Percentiles rank a stretch among this genome's conserved stretches.
Conservation (phyloP, 1,284 basidiomycete species). For the Puccinia horiana region DNA sequence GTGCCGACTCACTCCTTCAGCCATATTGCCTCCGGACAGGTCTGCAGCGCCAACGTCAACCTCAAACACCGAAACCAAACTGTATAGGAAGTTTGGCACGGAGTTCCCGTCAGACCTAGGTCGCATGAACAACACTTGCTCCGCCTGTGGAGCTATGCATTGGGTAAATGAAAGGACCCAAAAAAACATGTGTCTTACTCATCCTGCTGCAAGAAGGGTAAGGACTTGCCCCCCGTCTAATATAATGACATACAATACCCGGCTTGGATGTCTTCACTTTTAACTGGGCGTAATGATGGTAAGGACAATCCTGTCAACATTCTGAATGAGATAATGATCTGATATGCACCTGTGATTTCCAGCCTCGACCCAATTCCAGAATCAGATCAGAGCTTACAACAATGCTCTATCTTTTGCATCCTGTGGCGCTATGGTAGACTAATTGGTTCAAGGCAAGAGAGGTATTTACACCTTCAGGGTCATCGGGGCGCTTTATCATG, state of each 20-base stretch:
- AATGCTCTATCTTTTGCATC: conserved; percentile 20
- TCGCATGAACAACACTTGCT: neutral
- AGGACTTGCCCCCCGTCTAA: neutral
- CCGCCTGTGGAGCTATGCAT: neutral
- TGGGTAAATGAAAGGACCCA: neutral
- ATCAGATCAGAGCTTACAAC: neutral
- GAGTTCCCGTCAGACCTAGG: neutral
- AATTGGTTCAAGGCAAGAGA: neutral
- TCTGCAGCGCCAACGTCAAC: too few relatives aligned
- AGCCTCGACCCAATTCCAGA: neutral
- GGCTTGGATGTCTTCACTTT: neutral
- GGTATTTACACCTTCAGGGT: conserved; percentile 6
- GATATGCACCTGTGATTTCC: neutral
- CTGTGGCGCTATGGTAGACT: neutral
- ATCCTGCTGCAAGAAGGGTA: neutral
- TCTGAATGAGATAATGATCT: neutral
- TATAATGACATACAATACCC: neutral
- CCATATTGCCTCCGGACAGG: too few relatives aligned
- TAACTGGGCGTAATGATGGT: neutral
- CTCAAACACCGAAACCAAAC: neutral
- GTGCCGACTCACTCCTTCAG: too few relatives aligned
- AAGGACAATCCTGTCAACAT: neutral
- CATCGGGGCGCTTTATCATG: neutral
- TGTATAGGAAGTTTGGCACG: neutral
- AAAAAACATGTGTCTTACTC: neutral